Percentiles rank a stretch among this genome's conserved stretches.
Evolutionary conservation across 768 basidiomycete genomes (phyloP).

Genomic region (Inosperma sp.): DNA sequence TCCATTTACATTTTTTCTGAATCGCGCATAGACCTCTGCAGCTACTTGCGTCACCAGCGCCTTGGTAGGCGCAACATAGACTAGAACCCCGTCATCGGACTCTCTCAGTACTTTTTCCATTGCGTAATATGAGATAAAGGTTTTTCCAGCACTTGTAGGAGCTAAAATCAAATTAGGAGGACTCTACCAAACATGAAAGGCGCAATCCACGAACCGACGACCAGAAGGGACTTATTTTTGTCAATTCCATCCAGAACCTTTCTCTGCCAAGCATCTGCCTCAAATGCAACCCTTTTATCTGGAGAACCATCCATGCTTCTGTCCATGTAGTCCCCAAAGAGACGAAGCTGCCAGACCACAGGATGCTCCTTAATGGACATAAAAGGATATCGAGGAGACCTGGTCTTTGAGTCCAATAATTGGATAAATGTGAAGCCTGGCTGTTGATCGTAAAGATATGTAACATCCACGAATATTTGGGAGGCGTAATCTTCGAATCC

Average conservation of each 20-base stretch:
- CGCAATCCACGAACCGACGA: slow-evolving; percentile 43
- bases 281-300: slow-evolving; percentile 57
- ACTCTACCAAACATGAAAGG: not conserved
- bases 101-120: slow-evolving; percentile 64
- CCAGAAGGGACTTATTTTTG: slow-evolving; percentile 52
- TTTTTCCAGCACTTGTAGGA: slow-evolving; percentile 71
- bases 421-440: slow-evolving; percentile 53
- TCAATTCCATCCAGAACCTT: slow-evolving; percentile 64
- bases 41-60: slow-evolving; percentile 69
- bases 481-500: slow-evolving; percentile 7
- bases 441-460: slow-evolving; percentile 20
- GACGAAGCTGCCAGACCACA: slow-evolving; percentile 61
- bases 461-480: slow-evolving; percentile 18
- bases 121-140: slow-evolving; percentile 73
- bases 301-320: slow-evolving; percentile 59
- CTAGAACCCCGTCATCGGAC: slow-evolving; percentile 62
- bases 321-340: slow-evolving; percentile 70
- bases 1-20: slow-evolving; percentile 45
- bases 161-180: slow-evolving; percentile 32
- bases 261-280: slow-evolving; percentile 70
- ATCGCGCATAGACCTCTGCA: slow-evolving; percentile 69
- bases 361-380: slow-evolving; percentile 57
- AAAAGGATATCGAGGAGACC: slow-evolving; percentile 39
- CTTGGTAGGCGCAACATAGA: slow-evolving; percentile 75
- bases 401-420: slow-evolving; percentile 44